Evolutionary conservation across 2,329 filamentous ascomycete genomes (phyloP), one percentile per base, ranked within the genome.

Genomic region (Colletotrichum sp.): DNA sequence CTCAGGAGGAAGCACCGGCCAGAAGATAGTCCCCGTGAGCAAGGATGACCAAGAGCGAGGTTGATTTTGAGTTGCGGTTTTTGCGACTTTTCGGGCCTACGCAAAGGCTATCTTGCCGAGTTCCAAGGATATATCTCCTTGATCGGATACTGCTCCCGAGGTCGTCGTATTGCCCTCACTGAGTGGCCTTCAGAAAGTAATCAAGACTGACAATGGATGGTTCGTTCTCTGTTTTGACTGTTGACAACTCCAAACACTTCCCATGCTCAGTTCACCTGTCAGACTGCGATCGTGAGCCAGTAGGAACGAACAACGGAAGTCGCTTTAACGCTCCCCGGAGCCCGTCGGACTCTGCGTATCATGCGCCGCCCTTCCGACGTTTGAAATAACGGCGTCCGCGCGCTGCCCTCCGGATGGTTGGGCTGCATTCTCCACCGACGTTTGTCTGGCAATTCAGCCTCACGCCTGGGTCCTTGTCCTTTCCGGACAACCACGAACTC

Each of bases 401-500:
- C 18, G 59, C 30, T 15, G 26, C 34, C 32, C 44, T 24, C 62
- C 30, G 39, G 62, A n/a, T 64, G 15, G 36, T 16, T 34, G 44
- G 26, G 18, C 32, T 44, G 16, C 8, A n/a, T 26, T 26, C 18
- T 36, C 63, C 39, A 36, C 32, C 24, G 24, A 13, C 15, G 3
- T 24, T 39, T 28, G 30, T 26, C 24, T 28, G 4, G 24, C 21
- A 60, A 16, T 64, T 32, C 57, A 49, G 44, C 28, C 32, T 69
- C 26, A 12, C 28, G 64, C 39, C 73, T 36, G 59, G 44, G 32
- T 34, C 28, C 70, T 63, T 65, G 63, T 36, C 32, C 28, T 26
- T 28, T 52, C n/a, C 70, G 70, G 72, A 72, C 69, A 72, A 36
- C 49, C 18, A n/a, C n/a, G 55, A 76, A 73, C 73, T 76, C 52